These are phyloP conservation scores for Pseudopyrenochaeta lycopersici DNA, from an alignment of 2,329 filamentous ascomycete genomes.

Conservation along the genomic window DNA sequence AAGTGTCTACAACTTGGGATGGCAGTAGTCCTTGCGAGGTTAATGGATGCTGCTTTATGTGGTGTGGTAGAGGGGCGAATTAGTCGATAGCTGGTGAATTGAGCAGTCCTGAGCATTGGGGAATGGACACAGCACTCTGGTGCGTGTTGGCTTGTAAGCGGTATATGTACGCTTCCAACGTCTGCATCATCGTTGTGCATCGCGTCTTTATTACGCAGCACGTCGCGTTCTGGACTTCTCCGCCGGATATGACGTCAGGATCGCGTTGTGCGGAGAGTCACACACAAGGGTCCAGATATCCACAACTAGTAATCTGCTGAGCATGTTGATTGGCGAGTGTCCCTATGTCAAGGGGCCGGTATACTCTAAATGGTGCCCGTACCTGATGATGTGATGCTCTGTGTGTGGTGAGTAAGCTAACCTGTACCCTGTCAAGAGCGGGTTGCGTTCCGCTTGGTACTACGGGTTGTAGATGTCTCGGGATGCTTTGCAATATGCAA, in stretches of 20 bases:
- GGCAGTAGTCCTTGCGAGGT: background rate
- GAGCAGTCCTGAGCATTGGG: slow-evolving; percentile 35
- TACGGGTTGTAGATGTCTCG: background rate
- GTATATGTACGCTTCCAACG: background rate
- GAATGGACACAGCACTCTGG: slow-evolving; percentile 10
- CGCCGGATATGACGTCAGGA: slow-evolving; percentile 20
- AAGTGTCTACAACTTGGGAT: background rate
- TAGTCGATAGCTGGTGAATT: slow-evolving; percentile 25
- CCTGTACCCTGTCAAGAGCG: background rate
- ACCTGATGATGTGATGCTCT: slow-evolving; percentile 21
- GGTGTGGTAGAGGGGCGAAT: slow-evolving; percentile 4
- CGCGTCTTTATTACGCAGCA: slow-evolving; percentile 1
- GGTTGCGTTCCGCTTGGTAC: background rate
- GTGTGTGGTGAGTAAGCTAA: slow-evolving; percentile 5
- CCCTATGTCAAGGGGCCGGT: background rate
- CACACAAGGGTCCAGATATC: background rate
- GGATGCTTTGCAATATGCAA: background rate
- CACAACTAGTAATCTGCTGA: background rate
- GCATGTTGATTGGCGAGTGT: background rate
- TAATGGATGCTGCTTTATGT: background rate
- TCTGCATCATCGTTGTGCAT: background rate
- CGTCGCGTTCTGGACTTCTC: slow-evolving; percentile 7
- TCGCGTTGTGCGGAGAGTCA: background rate
- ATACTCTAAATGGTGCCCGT: slow-evolving; percentile 9
- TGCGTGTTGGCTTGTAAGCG: background rate